Base-by-base conservation (phyloP, 345 rosid genomes). In the Rubroshorea leprosula region DNA sequence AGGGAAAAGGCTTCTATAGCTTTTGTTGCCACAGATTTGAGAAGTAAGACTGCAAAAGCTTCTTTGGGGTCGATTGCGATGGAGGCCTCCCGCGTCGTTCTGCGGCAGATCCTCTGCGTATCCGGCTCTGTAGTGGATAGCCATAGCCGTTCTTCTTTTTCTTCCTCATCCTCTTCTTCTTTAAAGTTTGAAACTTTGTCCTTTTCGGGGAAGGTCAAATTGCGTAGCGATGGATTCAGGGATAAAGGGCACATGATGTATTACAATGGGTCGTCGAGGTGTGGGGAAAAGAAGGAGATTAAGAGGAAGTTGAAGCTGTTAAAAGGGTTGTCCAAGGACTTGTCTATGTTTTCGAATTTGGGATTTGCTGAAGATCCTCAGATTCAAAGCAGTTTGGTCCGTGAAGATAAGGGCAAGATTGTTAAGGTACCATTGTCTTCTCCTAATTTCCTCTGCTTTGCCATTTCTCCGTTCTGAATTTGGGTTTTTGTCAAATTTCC, bases 221-320 rank as follows among this genome's bases (percentile, higher is more conserved):
- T 35, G 41, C 41, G 9, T 2, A 35, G 41, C 9, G 16, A 44
- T 44, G 47, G 47, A 5, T 44, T 13, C 14, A 15, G 14, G 47
- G 47, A 44, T 44, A 44, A n/a, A 44, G 47, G 47, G 47, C 14
- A 14, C 18, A 14, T 44, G 47, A n/a, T 13, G n/a, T 44, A 44
- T 44, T 44, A 44, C 14, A 44, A 44, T 44, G n/a, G 2, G 47
- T 44, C 47, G 47, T 2, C 17, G 6, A 44, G 16, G n/a, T 44
- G n/a, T 14, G 47, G 47, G 3, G 17, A 14, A n/a, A 44, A 44
- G 47, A 15, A 39, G 45, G 14, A 44, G 18, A 44, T 41, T 6
- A 73, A 73, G 74, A 71, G 60, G 74, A 69, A 61, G 62, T 20
- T 71, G 61, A 78, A 63, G 67, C 49, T 78, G 60, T 23, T 68